phyloP scores from a whole-genome alignment of 2,329 filamentous ascomycete species.

The Trichoderma sp. region DNA sequence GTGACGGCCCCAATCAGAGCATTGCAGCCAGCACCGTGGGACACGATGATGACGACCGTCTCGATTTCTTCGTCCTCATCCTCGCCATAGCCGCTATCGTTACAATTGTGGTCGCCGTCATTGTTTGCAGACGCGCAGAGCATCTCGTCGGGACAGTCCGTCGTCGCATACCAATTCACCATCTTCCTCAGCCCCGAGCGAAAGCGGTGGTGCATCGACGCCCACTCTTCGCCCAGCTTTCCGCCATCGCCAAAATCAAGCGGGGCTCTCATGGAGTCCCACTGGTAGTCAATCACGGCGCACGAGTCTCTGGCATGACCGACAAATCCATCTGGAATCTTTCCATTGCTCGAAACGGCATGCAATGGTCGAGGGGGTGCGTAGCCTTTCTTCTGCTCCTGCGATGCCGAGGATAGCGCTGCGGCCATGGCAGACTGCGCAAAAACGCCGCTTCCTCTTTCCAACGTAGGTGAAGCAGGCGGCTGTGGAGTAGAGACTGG shows the following conservation, averaged over 20 bases:
- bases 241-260: slow-evolving; percentile 87
- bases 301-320: slow-evolving; percentile 88
- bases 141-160: slow-evolving; percentile 53
- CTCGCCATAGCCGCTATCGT: slow-evolving; percentile 31
- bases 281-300: slow-evolving; percentile 85
- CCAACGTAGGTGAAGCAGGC: slow-evolving; percentile 30
- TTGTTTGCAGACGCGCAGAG: slow-evolving; percentile 44
- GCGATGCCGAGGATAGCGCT: slow-evolving; percentile 37
- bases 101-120: slow-evolving; percentile 34
- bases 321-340: slow-evolving; percentile 86
- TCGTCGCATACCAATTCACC: slow-evolving; percentile 77
- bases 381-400: slow-evolving; percentile 55
- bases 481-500: slow-evolving; percentile 34
- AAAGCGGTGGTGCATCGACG: slow-evolving; percentile 89
- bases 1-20: slow-evolving; percentile 90
- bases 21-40: slow-evolving; percentile 95
- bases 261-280: slow-evolving; percentile 84
- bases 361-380: slow-evolving; percentile 78
- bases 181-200: slow-evolving; percentile 75
- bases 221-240: slow-evolving; percentile 90
- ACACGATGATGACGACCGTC: slow-evolving; percentile 82
- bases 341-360: slow-evolving; percentile 75
- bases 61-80: slow-evolving; percentile 65
- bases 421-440: slow-evolving; percentile 38
- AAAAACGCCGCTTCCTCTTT: slow-evolving; percentile 33